These are phyloP conservation scores for Nicotiana rustica DNA, from an alignment of 305 asterid species.

Conservation along the genomic window DNA sequence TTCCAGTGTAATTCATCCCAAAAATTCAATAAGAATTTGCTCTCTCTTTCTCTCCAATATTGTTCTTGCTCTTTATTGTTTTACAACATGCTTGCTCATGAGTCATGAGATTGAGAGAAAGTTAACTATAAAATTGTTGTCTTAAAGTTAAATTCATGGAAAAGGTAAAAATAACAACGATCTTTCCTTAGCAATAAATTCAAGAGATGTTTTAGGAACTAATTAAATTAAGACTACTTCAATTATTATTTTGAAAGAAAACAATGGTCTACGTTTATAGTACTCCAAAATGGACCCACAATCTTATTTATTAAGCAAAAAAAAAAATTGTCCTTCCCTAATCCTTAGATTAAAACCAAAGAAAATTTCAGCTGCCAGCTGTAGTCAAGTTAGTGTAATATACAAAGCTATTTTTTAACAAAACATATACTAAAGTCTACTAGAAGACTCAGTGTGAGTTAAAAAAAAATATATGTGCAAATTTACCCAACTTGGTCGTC, in stretches of 20 bases:
- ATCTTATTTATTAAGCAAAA: conserved; percentile 46
- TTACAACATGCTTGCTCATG: too few species aligned
- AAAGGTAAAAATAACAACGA: conserved; percentile 19
- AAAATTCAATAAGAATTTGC: too few species aligned
- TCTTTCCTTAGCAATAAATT: conserved; percentile 25
- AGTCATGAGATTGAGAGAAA: neutral
- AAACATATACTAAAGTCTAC: conserved; percentile 15
- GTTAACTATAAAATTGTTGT: neutral
- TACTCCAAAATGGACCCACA: conserved; percentile 55
- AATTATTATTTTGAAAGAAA: conserved; percentile 28
- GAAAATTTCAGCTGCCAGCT: conserved; percentile 42
- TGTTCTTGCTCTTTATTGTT: too few species aligned
- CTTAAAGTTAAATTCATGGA: conserved; percentile 30
- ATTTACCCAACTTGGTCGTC: conserved; percentile 20
- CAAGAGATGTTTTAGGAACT: conserved; percentile 14
- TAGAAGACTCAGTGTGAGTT: conserved; percentile 19
- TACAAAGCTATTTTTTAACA: neutral
- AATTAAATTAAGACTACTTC: neutral
- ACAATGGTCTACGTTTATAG: conserved; percentile 42
- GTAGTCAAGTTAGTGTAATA: conserved; percentile 35
- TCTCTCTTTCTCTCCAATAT: too few species aligned
- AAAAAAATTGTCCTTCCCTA: conserved; percentile 33
- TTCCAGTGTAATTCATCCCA: too few species aligned
- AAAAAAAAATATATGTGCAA: conserved; percentile 12
- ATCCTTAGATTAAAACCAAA: conserved; percentile 49